phyloP scores from a whole-genome alignment of 768 basidiomycete species.

The Amanita molliuscula region DNA sequence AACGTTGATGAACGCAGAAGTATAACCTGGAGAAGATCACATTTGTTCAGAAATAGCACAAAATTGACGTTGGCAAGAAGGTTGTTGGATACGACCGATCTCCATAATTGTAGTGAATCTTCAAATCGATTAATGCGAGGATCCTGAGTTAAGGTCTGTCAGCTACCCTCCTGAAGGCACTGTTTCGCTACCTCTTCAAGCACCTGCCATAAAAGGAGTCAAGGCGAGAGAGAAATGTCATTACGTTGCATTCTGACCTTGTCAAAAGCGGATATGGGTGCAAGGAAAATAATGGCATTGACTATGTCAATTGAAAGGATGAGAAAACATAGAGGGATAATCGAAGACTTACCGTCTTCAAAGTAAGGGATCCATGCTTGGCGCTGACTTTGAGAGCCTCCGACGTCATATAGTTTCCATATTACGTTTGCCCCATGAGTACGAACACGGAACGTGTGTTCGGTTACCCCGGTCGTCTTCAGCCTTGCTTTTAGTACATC shows the following conservation, averaged over 20 bases:
- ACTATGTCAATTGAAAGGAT: slow-evolving; percentile 31
- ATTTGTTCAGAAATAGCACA: slow-evolving; percentile 76
- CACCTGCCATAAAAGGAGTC: slow-evolving; percentile 23
- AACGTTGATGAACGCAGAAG: slow-evolving; percentile 1
- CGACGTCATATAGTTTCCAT: slow-evolving; percentile 84
- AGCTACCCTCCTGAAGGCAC: neutral
- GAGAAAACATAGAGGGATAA: neutral
- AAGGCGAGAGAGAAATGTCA: slow-evolving; percentile 4
- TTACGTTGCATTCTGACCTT: slow-evolving; percentile 29
- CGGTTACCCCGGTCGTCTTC: slow-evolving; percentile 75
- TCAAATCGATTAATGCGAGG: slow-evolving; percentile 65
- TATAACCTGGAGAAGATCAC: slow-evolving; percentile 60
- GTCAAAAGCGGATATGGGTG: slow-evolving; percentile 82
- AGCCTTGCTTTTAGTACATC: slow-evolving; percentile 75
- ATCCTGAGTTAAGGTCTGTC: slow-evolving; percentile 35
- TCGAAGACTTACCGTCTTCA: slow-evolving; percentile 52
- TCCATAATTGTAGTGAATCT: slow-evolving; percentile 73
- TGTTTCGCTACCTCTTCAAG: slow-evolving; percentile 48
- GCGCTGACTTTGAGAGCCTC: slow-evolving; percentile 71
- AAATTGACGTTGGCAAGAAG: slow-evolving; percentile 67
- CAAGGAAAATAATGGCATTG: slow-evolving; percentile 82
- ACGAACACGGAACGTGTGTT: slow-evolving; percentile 65
- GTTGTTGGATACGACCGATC: slow-evolving; percentile 59
- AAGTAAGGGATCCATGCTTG: slow-evolving; percentile 88
- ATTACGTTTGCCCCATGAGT: slow-evolving; percentile 43